phyloP scores from a whole-genome alignment of 2,329 filamentous ascomycete genomes.

The Cytospora piceicola region DNA sequence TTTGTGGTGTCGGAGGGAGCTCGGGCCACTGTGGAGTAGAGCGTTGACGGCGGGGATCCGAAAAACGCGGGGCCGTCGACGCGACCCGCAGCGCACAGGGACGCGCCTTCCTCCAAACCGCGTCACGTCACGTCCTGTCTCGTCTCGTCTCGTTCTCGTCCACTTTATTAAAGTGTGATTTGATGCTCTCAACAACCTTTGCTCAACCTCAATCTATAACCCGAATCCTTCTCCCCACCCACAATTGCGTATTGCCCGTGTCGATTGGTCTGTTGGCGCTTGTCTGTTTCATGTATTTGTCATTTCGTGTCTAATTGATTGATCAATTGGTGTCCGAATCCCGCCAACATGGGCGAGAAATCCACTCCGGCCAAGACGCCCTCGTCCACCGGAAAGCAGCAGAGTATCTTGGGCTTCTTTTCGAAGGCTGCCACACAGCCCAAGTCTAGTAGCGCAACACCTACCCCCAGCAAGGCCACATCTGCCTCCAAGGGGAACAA shows the following conservation, averaged over 20 bases:
- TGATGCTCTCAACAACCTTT: background rate
- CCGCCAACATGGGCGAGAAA: conserved; percentile 27
- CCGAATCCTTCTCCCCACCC: background rate
- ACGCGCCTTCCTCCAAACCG: background rate
- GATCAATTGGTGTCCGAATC: conserved; percentile 14
- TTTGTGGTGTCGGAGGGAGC: background rate
- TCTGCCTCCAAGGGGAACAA: conserved; percentile 33
- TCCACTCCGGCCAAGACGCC: conserved; percentile 43
- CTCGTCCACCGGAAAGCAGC: conserved; percentile 58
- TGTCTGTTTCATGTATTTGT: conserved; percentile 1
- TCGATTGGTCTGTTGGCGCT: conserved; percentile 2
- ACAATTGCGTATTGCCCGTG: background rate
- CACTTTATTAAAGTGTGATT: background rate
- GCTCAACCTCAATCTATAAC: background rate
- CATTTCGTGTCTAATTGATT: conserved; percentile 8
- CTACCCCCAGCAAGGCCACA: conserved; percentile 35
- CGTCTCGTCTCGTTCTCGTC: background rate
- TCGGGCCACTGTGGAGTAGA: no score
- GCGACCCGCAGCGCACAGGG: background rate
- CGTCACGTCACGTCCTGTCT: background rate
- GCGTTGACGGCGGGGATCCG: no score
- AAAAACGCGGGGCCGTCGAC: background rate
- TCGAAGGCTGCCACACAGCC: conserved; percentile 56
- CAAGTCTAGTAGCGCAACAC: conserved; percentile 34
- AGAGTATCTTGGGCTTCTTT: conserved; percentile 82